A percentile compares a stretch with the other conserved stretches of the same genome.
Evolutionary conservation across 2,329 filamentous ascomycete genomes (phyloP).

Genomic region (Ilyonectria destructans): DNA sequence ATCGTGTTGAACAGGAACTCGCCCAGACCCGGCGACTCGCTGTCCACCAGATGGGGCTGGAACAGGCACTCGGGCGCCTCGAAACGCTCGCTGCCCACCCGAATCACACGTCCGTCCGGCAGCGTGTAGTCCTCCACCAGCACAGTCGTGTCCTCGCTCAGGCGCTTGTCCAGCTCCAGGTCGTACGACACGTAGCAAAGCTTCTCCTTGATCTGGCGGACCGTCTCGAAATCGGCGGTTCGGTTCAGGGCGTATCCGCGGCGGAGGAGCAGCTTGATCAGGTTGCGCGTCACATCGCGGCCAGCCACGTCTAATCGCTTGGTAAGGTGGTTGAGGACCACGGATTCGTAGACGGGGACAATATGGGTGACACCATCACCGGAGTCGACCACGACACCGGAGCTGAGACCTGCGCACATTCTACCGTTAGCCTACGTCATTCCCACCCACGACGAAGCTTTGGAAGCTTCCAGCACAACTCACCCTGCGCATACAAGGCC

Average conservation of each 20-base stretch:
- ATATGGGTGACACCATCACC: conserved; percentile 99
- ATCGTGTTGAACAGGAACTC: conserved; percentile 99
- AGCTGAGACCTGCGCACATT: conserved; percentile 78
- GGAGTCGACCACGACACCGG: conserved; percentile 98
- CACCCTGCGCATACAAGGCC: conserved; percentile 96
- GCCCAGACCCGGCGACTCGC: conserved; percentile 95
- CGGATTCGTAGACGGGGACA: conserved; percentile 98
- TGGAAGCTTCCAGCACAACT: conserved; percentile 41
- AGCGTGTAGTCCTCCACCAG: conserved; percentile 98
- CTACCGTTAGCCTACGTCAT: conserved; percentile 16
- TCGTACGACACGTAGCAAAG: conserved; percentile 99
- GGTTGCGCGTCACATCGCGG: conserved; percentile 97
- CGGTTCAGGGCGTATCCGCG: conserved; percentile 97
- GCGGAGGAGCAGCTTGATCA: conserved; percentile 94
- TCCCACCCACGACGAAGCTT: conserved; percentile 13
- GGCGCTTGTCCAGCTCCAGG: conserved; percentile 93
- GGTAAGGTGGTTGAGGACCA: conserved; percentile 97
- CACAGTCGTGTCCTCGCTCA: conserved; percentile 97
- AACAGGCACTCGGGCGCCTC: conserved; percentile 98
- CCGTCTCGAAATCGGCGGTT: conserved; percentile 98
- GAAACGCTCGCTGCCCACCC: conserved; percentile 96
- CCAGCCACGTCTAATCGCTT: conserved; percentile 95
- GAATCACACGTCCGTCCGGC: conserved; percentile 95
- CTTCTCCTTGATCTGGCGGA: conserved; percentile 99
- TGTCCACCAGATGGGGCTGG: conserved; percentile 97